These are phyloP conservation scores for Acer campestre DNA, from an alignment of 345 rosid species.

Conservation along the genomic window DNA sequence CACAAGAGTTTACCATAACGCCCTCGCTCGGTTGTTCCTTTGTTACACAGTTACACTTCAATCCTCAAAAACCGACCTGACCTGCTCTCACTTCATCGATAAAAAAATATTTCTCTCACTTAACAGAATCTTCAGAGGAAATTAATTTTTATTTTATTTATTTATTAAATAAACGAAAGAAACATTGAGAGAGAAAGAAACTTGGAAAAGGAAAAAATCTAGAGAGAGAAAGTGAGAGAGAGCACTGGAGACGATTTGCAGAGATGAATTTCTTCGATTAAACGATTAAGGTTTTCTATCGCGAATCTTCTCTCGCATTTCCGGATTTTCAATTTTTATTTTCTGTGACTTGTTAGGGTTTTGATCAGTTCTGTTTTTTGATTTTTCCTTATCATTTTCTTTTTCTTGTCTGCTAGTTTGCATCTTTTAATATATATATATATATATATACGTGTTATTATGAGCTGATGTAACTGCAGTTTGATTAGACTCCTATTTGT, in stretches of 20 bases:
- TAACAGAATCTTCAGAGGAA: conserved; percentile 1
- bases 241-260: background rate
- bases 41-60: background rate
- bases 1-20: background rate
- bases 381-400: background rate
- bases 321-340: background rate
- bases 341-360: background rate
- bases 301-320: conserved; percentile 4
- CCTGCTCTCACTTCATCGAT: background rate
- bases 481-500: background rate
- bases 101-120: background rate
- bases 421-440: background rate
- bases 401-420: background rate
- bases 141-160: background rate
- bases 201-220: background rate
- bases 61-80: background rate
- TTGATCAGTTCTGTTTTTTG: background rate
- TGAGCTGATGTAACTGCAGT: background rate
- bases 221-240: background rate
- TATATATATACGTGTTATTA: background rate
- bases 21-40: background rate
- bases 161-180: background rate
- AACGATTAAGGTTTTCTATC: conserved; percentile 7
- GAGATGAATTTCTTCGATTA: conserved; percentile 5
- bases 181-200: background rate